Percentiles rank a stretch among this genome's conserved stretches.
These are phyloP conservation scores for Fraxinus latifolia DNA, from an alignment of 305 asterid genomes.

Conservation along the genomic window DNA sequence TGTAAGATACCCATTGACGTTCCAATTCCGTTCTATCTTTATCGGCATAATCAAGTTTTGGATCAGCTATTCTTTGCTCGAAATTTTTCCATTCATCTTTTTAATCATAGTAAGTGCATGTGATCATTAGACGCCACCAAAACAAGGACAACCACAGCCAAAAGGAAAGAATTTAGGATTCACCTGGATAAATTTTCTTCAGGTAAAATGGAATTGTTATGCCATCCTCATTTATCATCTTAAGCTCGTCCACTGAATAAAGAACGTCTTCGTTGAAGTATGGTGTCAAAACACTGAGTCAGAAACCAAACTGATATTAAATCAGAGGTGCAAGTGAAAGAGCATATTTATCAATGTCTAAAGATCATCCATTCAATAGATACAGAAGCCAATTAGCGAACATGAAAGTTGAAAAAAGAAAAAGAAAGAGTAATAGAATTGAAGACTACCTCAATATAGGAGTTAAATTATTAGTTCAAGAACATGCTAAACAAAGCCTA, in stretches of 20 bases:
- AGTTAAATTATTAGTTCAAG: background rate
- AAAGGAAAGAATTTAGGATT: constrained; percentile 26
- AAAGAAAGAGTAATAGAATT: background rate
- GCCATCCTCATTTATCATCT: constrained; percentile 92
- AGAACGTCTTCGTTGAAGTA: constrained; percentile 87
- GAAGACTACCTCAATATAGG: background rate
- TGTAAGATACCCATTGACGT: constrained; percentile 92
- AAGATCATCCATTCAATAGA: constrained; percentile 12
- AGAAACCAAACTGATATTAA: constrained; percentile 26
- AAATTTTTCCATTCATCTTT: constrained; percentile 90
- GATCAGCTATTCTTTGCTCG: constrained; percentile 65
- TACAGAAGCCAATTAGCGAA: background rate
- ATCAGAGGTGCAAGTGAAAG: constrained; percentile 20
- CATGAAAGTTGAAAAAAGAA: background rate
- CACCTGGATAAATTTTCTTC: constrained; percentile 93
- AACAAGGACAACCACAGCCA: constrained; percentile 19
- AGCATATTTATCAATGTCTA: constrained; percentile 5
- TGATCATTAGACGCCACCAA: constrained; percentile 17
- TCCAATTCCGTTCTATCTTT: constrained; percentile 61
- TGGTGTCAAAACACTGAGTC: constrained; percentile 88
- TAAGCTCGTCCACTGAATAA: constrained; percentile 88
- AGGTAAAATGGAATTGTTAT: constrained; percentile 85
- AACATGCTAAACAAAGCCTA: background rate
- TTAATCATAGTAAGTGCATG: constrained; percentile 21
- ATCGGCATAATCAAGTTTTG: constrained; percentile 34